phyloP scores from a whole-genome alignment of 192 early-diverging fungal genomes.

The Fimicolochytrium jonesii region DNA sequence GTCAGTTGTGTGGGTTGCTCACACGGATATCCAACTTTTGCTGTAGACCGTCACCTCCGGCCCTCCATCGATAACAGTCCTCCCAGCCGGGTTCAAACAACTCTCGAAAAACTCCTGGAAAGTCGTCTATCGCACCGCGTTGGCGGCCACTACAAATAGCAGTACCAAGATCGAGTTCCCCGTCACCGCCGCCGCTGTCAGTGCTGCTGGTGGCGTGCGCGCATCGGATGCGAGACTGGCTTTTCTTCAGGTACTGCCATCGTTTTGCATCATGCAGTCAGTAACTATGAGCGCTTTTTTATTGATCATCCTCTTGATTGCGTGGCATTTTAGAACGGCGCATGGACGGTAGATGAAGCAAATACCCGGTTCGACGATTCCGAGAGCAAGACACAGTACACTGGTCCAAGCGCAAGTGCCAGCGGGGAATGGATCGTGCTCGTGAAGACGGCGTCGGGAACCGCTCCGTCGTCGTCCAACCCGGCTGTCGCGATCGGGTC shows the following conservation, averaged over 20 bases:
- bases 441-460: no score
- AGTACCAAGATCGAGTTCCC: background rate
- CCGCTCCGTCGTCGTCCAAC: no score
- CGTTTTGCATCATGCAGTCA: background rate
- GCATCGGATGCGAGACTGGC: background rate
- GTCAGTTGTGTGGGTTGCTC: background rate
- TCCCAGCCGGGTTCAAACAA: background rate
- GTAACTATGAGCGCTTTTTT: no score
- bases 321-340: background rate
- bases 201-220: background rate
- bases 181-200: background rate
- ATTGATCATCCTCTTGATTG: no score
- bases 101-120: conserved; percentile 2
- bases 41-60: background rate
- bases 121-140: background rate
- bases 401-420: background rate
- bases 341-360: background rate
- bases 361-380: background rate
- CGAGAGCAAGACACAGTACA: background rate
- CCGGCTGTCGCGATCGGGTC: background rate
- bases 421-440: background rate
- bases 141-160: background rate
- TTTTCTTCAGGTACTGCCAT: background rate
- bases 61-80: background rate
- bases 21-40: background rate